These are phyloP conservation scores for Betula pendula DNA, from an alignment of 306 rosid genomes.

Conservation along the genomic window DNA sequence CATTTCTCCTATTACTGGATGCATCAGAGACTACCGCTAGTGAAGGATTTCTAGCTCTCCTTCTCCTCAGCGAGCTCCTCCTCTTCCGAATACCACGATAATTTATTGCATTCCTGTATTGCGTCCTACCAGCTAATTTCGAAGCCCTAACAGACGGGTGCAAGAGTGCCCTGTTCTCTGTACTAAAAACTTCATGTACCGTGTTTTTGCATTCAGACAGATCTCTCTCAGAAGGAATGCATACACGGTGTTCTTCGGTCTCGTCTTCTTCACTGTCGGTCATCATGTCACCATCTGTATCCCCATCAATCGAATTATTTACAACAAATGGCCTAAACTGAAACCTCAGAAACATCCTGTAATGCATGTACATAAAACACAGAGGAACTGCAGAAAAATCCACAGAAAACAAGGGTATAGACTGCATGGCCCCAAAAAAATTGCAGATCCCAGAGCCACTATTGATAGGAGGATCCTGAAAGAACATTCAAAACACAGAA, in stretches of 20 bases:
- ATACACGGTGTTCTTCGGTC: slow-evolving; percentile 3
- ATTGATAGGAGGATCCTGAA: slow-evolving; percentile 53
- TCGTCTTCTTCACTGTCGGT: slow-evolving; percentile 35
- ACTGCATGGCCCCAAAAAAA: slow-evolving; percentile 45
- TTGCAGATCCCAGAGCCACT: slow-evolving; percentile 46
- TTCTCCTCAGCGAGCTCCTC: slow-evolving; percentile 56
- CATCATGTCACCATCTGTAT: slow-evolving; percentile 26
- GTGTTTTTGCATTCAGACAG: neutral
- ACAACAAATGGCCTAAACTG: slow-evolving; percentile 30
- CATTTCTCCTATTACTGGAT: slow-evolving; percentile 36
- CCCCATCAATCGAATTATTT: slow-evolving; percentile 25
- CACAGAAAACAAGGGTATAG: slow-evolving; percentile 56
- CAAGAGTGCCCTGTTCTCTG: slow-evolving; percentile 16
- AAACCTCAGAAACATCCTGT: slow-evolving; percentile 37
- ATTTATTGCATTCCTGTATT: slow-evolving; percentile 37
- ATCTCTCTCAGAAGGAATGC: slow-evolving; percentile 12
- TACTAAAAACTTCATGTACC: slow-evolving; percentile 21
- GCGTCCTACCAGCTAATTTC: slow-evolving; percentile 39
- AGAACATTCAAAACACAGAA: neutral
- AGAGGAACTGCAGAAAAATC: slow-evolving; percentile 77
- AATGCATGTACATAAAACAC: slow-evolving; percentile 53
- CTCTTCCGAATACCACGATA: slow-evolving; percentile 48
- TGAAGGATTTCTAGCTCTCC: slow-evolving; percentile 51
- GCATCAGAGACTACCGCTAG: slow-evolving; percentile 39
- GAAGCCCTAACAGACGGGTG: slow-evolving; percentile 40